Conservation (phyloP, 148 eudicot genomes). For the Pouteria glomerata region DNA sequence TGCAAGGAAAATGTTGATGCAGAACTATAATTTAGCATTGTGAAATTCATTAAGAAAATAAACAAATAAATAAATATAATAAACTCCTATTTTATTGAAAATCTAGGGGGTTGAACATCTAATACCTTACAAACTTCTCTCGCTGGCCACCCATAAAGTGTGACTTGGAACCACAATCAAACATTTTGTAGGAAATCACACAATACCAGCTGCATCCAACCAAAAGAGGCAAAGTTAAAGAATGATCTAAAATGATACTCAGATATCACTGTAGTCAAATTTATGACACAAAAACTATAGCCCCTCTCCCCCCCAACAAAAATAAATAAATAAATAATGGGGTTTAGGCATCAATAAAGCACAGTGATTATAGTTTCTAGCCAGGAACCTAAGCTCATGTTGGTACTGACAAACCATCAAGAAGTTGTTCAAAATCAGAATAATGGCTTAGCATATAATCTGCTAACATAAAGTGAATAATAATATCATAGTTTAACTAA, state of each 20-base stretch:
- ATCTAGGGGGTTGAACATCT: neutral
- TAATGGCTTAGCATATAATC: neutral
- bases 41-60: neutral
- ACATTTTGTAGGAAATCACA: slow-evolving; percentile 26
- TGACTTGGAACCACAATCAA: slow-evolving; percentile 46
- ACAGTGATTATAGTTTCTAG: no score
- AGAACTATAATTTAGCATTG: no score
- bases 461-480: neutral
- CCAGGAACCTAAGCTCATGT: neutral
- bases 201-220: slow-evolving; percentile 16
- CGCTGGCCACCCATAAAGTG: slow-evolving; percentile 38
- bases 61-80: neutral
- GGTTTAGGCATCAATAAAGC: neutral
- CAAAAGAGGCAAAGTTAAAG: neutral
- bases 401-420: neutral
- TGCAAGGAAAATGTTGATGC: no score
- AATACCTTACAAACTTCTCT: slow-evolving; percentile 54
- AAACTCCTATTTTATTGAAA: neutral
- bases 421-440: neutral
- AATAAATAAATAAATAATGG: neutral
- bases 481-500: neutral
- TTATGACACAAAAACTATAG: neutral
- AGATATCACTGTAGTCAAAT: neutral
- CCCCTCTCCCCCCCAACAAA: no score
- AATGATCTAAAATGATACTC: neutral